Percentiles rank a stretch among this genome's conserved stretches.
These are phyloP conservation scores for Amylostereum chailletii DNA, from an alignment of 1,284 basidiomycete species.

Conservation along the genomic window DNA sequence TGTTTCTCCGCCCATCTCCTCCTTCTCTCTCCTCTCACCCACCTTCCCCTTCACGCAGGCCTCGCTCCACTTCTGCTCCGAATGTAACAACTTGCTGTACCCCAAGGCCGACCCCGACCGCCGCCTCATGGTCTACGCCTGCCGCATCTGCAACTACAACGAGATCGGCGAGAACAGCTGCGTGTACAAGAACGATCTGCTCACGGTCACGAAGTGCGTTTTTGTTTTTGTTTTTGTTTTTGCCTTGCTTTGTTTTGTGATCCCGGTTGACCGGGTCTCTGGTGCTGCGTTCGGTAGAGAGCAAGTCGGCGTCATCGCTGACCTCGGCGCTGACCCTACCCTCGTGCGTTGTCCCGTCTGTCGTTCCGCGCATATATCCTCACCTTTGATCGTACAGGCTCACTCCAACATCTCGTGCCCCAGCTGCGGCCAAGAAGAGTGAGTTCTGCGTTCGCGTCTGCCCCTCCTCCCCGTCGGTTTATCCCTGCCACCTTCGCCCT, in stretches of 20 bases:
- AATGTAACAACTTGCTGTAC: conserved; percentile 93
- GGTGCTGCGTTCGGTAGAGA: conserved; percentile 45
- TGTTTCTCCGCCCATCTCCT: too few relatives aligned
- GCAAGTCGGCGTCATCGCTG: conserved; percentile 86
- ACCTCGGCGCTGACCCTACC: conserved; percentile 88
- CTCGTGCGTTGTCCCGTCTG: conserved; percentile 41
- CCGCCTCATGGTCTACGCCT: conserved; percentile 85
- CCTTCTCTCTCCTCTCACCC: too few relatives aligned
- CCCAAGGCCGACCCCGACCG: conserved; percentile 86
- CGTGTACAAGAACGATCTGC: conserved; percentile 90
- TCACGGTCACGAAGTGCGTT: conserved; percentile 93
- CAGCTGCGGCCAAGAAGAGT: conserved; percentile 67
- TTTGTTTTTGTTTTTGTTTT: too few relatives aligned
- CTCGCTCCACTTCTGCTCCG: conserved; percentile 79
- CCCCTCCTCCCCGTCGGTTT: too few relatives aligned
- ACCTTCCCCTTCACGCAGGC: conserved; percentile 31
- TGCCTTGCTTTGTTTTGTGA: too few relatives aligned
- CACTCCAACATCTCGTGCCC: conserved; percentile 69
- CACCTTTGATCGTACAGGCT: conserved; percentile 32
- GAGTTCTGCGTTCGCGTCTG: conserved; percentile 1
- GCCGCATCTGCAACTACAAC: conserved; percentile 86
- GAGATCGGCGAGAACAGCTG: conserved; percentile 83
- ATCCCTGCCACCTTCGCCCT: too few relatives aligned
- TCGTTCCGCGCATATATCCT: neutral
- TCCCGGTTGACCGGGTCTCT: neutral